Evolutionary conservation across 1,139 yeast genomes (phyloP).

Genomic region (Lodderomyces parapsilosis): DNA sequence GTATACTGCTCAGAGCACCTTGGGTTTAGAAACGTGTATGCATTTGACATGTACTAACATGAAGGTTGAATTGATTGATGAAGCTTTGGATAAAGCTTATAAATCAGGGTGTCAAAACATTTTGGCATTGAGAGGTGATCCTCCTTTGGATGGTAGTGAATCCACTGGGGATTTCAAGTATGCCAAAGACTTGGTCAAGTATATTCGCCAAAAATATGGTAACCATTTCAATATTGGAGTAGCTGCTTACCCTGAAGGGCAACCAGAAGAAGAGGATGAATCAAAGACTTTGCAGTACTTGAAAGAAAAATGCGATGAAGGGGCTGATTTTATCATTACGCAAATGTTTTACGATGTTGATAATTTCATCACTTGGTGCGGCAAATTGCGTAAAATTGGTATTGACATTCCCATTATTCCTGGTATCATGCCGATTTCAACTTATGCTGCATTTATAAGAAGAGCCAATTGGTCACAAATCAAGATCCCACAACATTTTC

Average conservation of each 20-base stretch:
- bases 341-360: constrained; percentile 93
- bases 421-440: constrained; percentile 97
- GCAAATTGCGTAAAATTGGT: constrained; percentile 68
- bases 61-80: constrained; percentile 78
- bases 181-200: constrained; percentile 84
- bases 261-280: constrained; percentile 74
- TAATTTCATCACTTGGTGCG: constrained; percentile 80
- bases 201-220: constrained; percentile 72
- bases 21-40: constrained; percentile 97
- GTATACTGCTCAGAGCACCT: constrained; percentile 84
- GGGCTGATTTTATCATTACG: constrained; percentile 89
- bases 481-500: constrained; percentile 70
- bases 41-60: constrained; percentile 96
- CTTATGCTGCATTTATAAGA: constrained; percentile 87
- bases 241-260: constrained; percentile 97
- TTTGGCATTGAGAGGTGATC: constrained; percentile 81
- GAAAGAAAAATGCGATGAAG: constrained; percentile 88
- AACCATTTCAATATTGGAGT: constrained; percentile 86
- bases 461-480: constrained; percentile 95
- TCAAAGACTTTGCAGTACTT: constrained; percentile 59
- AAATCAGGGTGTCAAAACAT: constrained; percentile 94
- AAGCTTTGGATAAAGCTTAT: constrained; percentile 82
- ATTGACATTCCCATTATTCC: constrained; percentile 87
- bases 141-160: constrained; percentile 69
- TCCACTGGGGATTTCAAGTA: constrained; percentile 65